Percentiles rank a stretch among this genome's conserved stretches.
phyloP scores from a whole-genome alignment of 1,139 yeast genomes.

The Geotrichum histeridarum region DNA sequence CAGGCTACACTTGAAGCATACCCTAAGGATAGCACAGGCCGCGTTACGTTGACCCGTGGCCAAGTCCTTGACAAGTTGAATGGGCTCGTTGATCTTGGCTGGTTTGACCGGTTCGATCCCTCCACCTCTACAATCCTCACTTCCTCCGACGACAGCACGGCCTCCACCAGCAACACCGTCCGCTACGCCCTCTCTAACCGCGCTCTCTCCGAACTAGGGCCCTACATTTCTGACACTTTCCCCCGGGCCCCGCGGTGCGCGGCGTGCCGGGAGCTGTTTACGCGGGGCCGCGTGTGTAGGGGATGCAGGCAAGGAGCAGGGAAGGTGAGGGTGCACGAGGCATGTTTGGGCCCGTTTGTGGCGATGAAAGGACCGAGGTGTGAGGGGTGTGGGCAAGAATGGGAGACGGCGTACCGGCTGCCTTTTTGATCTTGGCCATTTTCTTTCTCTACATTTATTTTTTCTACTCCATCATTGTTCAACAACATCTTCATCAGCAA shows the following conservation, averaged over 20 bases:
- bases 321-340: constrained; percentile 36
- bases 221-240: constrained; percentile 42
- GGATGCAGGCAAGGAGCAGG: constrained; percentile 1
- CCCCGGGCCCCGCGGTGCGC: constrained; percentile 47
- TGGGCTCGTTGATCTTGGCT: constrained; percentile 9
- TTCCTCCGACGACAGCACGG: too few species aligned
- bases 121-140: too few species aligned
- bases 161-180: constrained; percentile 12
- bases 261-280: constrained; percentile 55
- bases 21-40: constrained; percentile 6
- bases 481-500: too few species aligned
- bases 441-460: neutral
- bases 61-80: constrained; percentile 11
- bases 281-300: constrained; percentile 48
- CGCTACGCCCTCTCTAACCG: constrained; percentile 23
- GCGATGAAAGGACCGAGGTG: constrained; percentile 4
- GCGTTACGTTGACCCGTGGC: neutral
- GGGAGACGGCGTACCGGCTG: constrained; percentile 9
- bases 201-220: constrained; percentile 26
- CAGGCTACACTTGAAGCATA: constrained; percentile 7
- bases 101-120: constrained; percentile 1
- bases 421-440: constrained; percentile 16
- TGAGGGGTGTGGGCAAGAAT: constrained; percentile 1
- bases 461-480: too few species aligned
- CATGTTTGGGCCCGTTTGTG: constrained; percentile 48